A percentile compares a stretch with the other conserved stretches of the same genome.
Evolutionary conservation across 202 grass and related monocot genomes (phyloP).

Genomic region (Zizania palustris): DNA sequence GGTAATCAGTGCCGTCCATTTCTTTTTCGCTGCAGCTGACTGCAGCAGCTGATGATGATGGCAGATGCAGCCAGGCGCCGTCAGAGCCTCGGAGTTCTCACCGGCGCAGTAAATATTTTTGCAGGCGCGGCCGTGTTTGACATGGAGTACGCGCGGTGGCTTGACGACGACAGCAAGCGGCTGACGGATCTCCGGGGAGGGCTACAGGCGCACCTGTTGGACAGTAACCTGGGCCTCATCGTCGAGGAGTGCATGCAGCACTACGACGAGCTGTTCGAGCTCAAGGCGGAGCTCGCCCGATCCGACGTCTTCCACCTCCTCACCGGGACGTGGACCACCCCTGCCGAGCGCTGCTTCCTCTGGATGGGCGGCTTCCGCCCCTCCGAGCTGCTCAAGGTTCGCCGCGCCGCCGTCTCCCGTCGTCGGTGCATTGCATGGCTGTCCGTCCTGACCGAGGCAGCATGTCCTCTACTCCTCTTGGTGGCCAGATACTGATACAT

Average conservation of each 20-base stretch:
- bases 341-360: constrained; percentile 85
- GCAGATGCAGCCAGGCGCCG: background rate
- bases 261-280: constrained; percentile 85
- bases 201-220: constrained; percentile 62
- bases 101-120: background rate
- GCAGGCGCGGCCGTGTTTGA: constrained; percentile 86
- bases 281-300: constrained; percentile 64
- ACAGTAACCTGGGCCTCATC: constrained; percentile 63
- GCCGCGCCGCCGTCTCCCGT: background rate
- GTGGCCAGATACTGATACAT: constrained; percentile 63
- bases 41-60: background rate
- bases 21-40: constrained; percentile 17
- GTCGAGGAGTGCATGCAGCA: constrained; percentile 80
- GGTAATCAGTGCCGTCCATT: constrained; percentile 57
- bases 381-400: constrained; percentile 81
- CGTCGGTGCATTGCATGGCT: constrained; percentile 29
- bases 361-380: constrained; percentile 97
- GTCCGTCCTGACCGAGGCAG: background rate
- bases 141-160: constrained; percentile 84
- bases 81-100: constrained; percentile 8
- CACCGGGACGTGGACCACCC: constrained; percentile 69
- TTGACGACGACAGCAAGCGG: constrained; percentile 70
- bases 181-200: constrained; percentile 62
- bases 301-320: constrained; percentile 89
- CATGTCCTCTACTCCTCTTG: constrained; percentile 19